Conservation (phyloP, 106 monocot species). For the Dendrobium chrysotoxum region DNA sequence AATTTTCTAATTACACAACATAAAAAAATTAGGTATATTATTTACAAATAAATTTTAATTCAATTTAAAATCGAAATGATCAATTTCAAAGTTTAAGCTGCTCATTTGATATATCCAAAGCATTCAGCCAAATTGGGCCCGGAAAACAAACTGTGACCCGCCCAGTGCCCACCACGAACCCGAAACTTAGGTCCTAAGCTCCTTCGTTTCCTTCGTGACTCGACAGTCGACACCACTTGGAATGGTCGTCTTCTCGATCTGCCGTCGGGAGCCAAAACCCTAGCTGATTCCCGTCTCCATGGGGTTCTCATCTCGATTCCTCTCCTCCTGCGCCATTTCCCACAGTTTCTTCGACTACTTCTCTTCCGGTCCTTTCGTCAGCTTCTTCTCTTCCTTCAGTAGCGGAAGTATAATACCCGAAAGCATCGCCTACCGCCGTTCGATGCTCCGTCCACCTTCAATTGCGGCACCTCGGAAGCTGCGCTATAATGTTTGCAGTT, state of each 20-base stretch:
- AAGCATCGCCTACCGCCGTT: slow-evolving; percentile 30
- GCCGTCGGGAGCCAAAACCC: slow-evolving; percentile 2
- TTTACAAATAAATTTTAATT: too few species aligned
- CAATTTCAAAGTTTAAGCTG: too few species aligned
- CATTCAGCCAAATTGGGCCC: too few species aligned
- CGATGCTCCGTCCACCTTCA: slow-evolving; percentile 37
- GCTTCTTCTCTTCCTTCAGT: not conserved
- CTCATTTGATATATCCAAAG: too few species aligned
- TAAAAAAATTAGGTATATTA: too few species aligned
- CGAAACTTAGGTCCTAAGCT: too few species aligned
- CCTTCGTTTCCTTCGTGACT: too few species aligned
- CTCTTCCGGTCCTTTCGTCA: slow-evolving; percentile 8
- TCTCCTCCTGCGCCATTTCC: not conserved
- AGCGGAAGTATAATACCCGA: not conserved
- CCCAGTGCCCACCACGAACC: too few species aligned
- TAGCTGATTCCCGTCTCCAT: slow-evolving; percentile 6
- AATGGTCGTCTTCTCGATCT: not conserved
- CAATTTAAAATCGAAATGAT: too few species aligned
- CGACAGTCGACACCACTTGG: too few species aligned
- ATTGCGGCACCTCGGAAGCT: not conserved
- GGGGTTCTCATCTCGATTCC: slow-evolving; percentile 3
- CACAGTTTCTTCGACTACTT: not conserved
- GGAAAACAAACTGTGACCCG: too few species aligned
- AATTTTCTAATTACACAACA: too few species aligned
- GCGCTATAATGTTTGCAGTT: slow-evolving; percentile 42